Base-by-base conservation (phyloP, 768 basidiomycete genomes). In the Leccinum aurantiacum region DNA sequence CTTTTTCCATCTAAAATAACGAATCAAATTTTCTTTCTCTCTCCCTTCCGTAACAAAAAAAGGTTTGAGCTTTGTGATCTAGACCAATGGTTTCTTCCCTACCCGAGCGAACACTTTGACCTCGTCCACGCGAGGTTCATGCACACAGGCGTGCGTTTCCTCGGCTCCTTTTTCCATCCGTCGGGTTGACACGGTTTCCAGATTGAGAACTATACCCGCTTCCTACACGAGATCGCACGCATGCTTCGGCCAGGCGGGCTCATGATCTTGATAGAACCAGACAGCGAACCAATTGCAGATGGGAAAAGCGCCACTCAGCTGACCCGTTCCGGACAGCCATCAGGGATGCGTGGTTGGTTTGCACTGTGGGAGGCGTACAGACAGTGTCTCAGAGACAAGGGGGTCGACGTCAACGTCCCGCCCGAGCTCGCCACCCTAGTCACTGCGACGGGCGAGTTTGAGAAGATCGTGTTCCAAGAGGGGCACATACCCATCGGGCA, bases 11-110 rank as follows among this genome's bases (percentile, higher is more conserved):
- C 13, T 55, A 3, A 44, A 44, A 57, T n/a, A 51, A 60, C 65
- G 53, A 38, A 54, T 7, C 51, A 6, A 13, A 7, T 48, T 44
- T 19, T 29, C 6, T 22, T 9, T 51, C 29, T 19, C 22, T 17
- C 37, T 48, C n/a, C 6, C 50, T 56, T 61, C 9, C 8, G 7
- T 15, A n/a, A 41, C 10, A 41, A 41, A 41, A 19, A 57, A 67
- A 90, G 88, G 31, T 90, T 88, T 67, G 89, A 90, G 65, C 78
- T 89, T 14, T 89, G 85, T 71, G 85, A 90, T 69, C 75, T 89
- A 60, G 84, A 87, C 70, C 77, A 82, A 60, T 74, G 73, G 66
- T 81, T 75, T 56, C 75, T 90, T 38, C 88, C 88, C 14, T 90
- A 88, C 68, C 83, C 83, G 22, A 80, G 82, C 67, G 77, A 74